These are phyloP conservation scores for Phyllostachys edulis DNA, from an alignment of 176 grass and related monocot species.

Conservation along the genomic window DNA sequence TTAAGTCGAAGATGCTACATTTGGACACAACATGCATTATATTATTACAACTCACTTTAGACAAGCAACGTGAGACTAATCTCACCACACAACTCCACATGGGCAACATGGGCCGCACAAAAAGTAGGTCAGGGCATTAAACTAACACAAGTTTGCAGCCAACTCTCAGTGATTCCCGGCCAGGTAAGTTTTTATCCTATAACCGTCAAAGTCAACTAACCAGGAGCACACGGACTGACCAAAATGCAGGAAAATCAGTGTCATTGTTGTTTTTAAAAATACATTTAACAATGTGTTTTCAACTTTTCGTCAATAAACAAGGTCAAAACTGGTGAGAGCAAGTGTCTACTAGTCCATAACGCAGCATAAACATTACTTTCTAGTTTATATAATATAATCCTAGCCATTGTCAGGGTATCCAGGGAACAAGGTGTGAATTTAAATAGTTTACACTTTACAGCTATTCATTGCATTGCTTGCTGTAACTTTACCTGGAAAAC, in stretches of 20 bases:
- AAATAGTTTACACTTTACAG: neutral
- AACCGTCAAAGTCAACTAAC: slow-evolving; percentile 6
- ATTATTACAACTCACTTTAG: too few species aligned
- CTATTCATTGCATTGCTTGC: slow-evolving; percentile 4
- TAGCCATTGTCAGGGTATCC: neutral
- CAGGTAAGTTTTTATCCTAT: slow-evolving; percentile 11
- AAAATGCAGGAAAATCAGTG: neutral
- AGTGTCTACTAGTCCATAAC: neutral
- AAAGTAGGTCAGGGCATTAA: neutral
- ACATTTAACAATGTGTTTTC: neutral
- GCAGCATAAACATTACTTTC: neutral
- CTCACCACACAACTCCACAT: too few species aligned
- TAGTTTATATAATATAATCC: neutral
- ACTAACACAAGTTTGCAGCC: slow-evolving; percentile 3
- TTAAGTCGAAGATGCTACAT: too few species aligned
- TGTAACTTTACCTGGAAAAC: slow-evolving; percentile 67
- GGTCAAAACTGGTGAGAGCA: neutral
- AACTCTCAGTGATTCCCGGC: neutral
- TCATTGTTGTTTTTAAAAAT: neutral
- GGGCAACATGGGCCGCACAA: too few species aligned
- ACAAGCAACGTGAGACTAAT: too few species aligned
- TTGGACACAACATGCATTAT: too few species aligned
- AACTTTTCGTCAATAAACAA: neutral
- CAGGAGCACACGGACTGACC: neutral
- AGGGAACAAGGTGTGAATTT: slow-evolving; percentile 13